Conservation (phyloP, 768 basidiomycete genomes). For the Rhizopogon vinicolor region DNA sequence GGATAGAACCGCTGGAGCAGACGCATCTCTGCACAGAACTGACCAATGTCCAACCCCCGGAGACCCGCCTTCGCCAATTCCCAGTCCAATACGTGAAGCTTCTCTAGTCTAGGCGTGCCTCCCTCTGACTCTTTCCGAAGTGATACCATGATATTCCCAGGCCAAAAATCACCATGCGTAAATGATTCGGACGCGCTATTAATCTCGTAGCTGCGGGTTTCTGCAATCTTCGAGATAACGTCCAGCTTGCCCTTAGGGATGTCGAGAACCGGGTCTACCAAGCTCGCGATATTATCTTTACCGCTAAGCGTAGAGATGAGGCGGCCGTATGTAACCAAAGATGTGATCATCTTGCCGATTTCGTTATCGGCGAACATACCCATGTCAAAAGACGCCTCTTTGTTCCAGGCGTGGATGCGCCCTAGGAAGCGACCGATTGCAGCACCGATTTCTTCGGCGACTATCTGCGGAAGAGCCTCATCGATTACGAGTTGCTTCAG, state of each 20-base stretch:
- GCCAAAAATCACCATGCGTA: constrained; percentile 64
- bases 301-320: constrained; percentile 36
- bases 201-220: constrained; percentile 27
- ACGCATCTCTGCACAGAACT: constrained; percentile 59
- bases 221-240: constrained; percentile 28
- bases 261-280: constrained; percentile 38
- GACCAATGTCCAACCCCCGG: constrained; percentile 55
- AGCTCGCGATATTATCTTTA: constrained; percentile 24
- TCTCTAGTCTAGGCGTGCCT: constrained; percentile 25
- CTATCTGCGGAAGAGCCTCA: constrained; percentile 21
- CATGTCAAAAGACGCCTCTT: constrained; percentile 22
- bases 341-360: constrained; percentile 36
- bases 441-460: constrained; percentile 42
- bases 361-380: constrained; percentile 35
- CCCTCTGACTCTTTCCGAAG: constrained; percentile 26
- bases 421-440: constrained; percentile 55
- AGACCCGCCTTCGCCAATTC: constrained; percentile 57
- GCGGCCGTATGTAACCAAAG: constrained; percentile 39
- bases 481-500: constrained; percentile 39
- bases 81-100: constrained; percentile 58
- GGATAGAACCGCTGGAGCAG: constrained; percentile 45
- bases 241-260: constrained; percentile 33
- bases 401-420: constrained; percentile 45
- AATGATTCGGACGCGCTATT: constrained; percentile 23
- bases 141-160: constrained; percentile 58